These are phyloP conservation scores for Tylopilus subfusipes DNA, from an alignment of 768 basidiomycete genomes.

Conservation along the genomic window DNA sequence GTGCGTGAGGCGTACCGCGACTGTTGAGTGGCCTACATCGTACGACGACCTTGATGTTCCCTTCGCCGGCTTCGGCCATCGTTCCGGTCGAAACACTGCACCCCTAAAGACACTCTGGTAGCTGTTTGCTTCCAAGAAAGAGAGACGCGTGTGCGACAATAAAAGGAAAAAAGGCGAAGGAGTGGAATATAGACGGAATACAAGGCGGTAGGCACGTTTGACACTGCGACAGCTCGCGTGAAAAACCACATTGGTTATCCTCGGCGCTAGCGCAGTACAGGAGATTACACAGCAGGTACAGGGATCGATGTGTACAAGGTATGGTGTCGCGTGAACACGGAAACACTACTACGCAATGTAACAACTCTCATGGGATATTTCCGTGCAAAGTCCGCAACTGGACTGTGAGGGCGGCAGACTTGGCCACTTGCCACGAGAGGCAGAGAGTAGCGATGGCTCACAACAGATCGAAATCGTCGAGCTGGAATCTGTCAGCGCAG, in stretches of 20 bases:
- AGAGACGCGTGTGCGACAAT: slow-evolving; percentile 9
- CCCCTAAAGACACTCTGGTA: slow-evolving; percentile 10
- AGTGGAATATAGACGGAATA: slow-evolving; percentile 4
- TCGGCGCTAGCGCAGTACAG: slow-evolving; percentile 1
- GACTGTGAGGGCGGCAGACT: background rate
- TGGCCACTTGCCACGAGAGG: background rate
- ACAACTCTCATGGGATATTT: background rate
- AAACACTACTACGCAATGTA: background rate
- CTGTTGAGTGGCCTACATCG: slow-evolving; percentile 96
- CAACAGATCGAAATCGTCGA: slow-evolving; percentile 92
- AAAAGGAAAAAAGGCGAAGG: slow-evolving; percentile 3
- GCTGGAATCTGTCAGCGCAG: slow-evolving; percentile 44
- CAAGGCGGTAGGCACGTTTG: slow-evolving; percentile 8
- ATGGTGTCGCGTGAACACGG: background rate
- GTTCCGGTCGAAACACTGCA: slow-evolving; percentile 20
- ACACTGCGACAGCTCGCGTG: slow-evolving; percentile 22
- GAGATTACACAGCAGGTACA: background rate
- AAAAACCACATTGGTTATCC: slow-evolving; percentile 9
- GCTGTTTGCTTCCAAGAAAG: slow-evolving; percentile 11
- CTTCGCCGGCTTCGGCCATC: slow-evolving; percentile 78
- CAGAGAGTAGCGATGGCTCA: slow-evolving; percentile 32
- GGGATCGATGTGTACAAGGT: too few relatives aligned
- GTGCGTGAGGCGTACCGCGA: slow-evolving; percentile 60
- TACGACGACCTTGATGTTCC: slow-evolving; percentile 89
- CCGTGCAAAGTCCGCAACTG: slow-evolving; percentile 1